Evolutionary conservation across 2,329 filamentous ascomycete genomes (phyloP).

Genomic region (Claviceps sp.): DNA sequence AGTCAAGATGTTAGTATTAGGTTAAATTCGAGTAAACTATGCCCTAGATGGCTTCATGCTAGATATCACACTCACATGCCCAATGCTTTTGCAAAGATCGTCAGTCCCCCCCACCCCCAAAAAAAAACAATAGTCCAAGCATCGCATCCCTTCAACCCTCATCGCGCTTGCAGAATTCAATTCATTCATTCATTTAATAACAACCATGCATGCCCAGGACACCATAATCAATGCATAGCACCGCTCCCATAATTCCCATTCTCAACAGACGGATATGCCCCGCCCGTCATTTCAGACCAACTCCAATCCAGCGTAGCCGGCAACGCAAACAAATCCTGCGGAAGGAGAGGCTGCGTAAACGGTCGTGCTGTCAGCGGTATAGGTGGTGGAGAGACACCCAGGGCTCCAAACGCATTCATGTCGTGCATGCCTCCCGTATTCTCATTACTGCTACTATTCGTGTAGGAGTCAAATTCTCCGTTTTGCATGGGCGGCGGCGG

Average conservation of each 20-base stretch:
- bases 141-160: too few relatives aligned
- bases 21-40: too few relatives aligned
- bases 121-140: too few relatives aligned
- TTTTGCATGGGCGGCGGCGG: conserved; percentile 26
- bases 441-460: not conserved
- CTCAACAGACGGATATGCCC: conserved; percentile 48
- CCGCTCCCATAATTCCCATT: conserved; percentile 34
- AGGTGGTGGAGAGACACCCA: conserved; percentile 9
- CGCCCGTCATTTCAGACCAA: conserved; percentile 56
- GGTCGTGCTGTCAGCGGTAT: conserved; percentile 11
- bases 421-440: conserved; percentile 9
- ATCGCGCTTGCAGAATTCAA: too few relatives aligned
- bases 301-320: conserved; percentile 94
- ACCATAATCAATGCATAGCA: not conserved
- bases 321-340: conserved; percentile 88
- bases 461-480: conserved; percentile 30
- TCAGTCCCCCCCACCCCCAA: too few relatives aligned
- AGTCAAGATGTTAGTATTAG: too few relatives aligned
- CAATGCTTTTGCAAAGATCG: too few relatives aligned
- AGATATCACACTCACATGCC: too few relatives aligned
- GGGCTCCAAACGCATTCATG: conserved; percentile 29
- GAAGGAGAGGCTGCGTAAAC: conserved; percentile 78
- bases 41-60: too few relatives aligned
- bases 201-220: too few relatives aligned
- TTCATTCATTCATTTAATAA: too few relatives aligned